These are phyloP conservation scores for Scytalidium lignicola DNA, from an alignment of 2,329 filamentous ascomycete species.

Conservation along the genomic window DNA sequence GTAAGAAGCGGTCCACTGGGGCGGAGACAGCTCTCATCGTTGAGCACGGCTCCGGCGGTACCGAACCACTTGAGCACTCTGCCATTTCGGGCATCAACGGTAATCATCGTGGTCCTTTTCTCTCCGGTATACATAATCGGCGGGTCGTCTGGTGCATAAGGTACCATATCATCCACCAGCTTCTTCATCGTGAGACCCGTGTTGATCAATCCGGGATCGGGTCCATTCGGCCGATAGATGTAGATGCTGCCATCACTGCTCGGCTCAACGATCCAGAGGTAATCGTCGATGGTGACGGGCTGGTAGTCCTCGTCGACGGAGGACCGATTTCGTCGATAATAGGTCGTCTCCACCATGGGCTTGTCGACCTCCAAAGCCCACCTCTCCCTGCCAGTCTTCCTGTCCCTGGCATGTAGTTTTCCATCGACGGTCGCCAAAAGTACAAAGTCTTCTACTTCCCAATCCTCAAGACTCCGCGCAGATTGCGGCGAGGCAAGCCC, in stretches of 20 bases:
- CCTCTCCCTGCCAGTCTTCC: conserved; percentile 74
- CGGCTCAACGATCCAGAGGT: conserved; percentile 93
- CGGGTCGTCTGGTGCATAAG: conserved; percentile 69
- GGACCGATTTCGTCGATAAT: conserved; percentile 68
- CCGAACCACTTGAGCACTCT: conserved; percentile 80
- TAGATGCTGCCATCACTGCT: conserved; percentile 82
- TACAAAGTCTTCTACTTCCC: conserved; percentile 99
- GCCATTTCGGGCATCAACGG: conserved; percentile 81
- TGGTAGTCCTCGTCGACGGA: conserved; percentile 52
- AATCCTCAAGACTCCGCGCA: conserved; percentile 98
- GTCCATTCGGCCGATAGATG: conserved; percentile 68
- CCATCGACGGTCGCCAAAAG: conserved; percentile 99
- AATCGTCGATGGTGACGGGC: conserved; percentile 66
- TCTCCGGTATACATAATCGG: conserved; percentile 84
- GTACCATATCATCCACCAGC: conserved; percentile 76
- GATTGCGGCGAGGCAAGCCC: conserved; percentile 74
- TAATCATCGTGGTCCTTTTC: conserved; percentile 86
- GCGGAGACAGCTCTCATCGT: conserved; percentile 68
- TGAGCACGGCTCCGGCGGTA: conserved; percentile 61
- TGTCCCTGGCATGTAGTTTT: conserved; percentile 85
- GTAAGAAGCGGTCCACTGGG: conserved; percentile 54
- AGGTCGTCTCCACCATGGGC: conserved; percentile 86
- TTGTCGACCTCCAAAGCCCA: conserved; percentile 83
- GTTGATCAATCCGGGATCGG: conserved; percentile 54
- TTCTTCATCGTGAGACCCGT: conserved; percentile 76